Evolutionary conservation across 176 grass and related monocot genomes (phyloP), one percentile per base, ranked within the genome.

Genomic region (Themeda triandra): DNA sequence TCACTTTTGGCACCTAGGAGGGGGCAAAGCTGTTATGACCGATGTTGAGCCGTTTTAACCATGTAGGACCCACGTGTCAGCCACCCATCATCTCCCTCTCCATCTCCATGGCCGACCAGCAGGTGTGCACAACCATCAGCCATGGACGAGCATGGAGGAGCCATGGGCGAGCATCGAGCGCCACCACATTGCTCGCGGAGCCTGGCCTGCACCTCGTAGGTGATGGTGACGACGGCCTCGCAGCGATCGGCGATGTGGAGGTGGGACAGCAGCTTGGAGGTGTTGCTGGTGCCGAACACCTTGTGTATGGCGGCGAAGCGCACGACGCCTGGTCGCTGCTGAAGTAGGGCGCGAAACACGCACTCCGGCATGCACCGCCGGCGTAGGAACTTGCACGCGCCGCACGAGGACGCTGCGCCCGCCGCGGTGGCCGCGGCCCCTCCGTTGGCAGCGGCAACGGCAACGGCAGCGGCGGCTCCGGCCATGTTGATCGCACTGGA

Each of bases 301-400:
- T 92, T 98, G 88, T 98, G 96, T 69, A 95, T 95, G 12, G 96
- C 96, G 0, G 96, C 93, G 67, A 98, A 98, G 40, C 80, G 83
- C 3, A 85, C 91, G 2, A 91, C 82, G 30, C 92, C 93, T 98
- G 89, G 13, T 98, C 96, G 53, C 77, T 87, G 87, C 87, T 92
- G 86, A 98, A 98, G 89, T 98, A 93, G 10, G 96, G 96, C 71
- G 96, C 92, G 76, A 98, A 98, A n/a, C 18, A 98, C 89, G 84
- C 96, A 98, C 66, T 95, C 93, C 1, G 93, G 27, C 30, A 94
- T 86, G 71, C 96, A 98, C 6, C 90, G 87, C 58, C 96, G 88
- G 15, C 93, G 91, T 32, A 98, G 75, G 83, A 98, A 98, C 85
- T 98, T 98, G 89, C 96, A 98, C 4, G 96, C 96, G 1, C 96